Evolutionary conservation across 495 filamentous ascomycete species (phyloP).

Genomic region (Podospora pseudoanserina): DNA sequence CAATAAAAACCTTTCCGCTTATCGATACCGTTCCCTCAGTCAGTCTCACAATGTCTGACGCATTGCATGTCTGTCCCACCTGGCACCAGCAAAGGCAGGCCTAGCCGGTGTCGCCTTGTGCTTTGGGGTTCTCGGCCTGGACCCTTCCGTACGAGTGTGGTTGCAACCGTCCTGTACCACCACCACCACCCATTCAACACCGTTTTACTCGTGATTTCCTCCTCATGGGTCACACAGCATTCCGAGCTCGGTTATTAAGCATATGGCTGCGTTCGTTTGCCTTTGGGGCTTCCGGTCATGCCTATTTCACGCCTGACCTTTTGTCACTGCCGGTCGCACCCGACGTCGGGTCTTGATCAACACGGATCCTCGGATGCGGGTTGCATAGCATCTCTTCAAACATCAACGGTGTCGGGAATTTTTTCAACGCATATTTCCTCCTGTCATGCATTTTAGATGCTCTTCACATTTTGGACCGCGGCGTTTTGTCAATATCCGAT

Average conservation of each 20-base stretch:
- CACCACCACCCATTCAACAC: background rate
- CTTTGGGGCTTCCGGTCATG: background rate
- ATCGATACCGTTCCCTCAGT: background rate
- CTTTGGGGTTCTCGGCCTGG: background rate
- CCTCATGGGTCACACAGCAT: background rate
- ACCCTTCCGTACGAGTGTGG: background rate
- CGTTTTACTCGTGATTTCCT: background rate
- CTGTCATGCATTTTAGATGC: background rate
- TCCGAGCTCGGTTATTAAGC: background rate
- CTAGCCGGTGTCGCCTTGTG: background rate
- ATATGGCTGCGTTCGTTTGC: background rate
- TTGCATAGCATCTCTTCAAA: background rate
- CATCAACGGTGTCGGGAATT: background rate
- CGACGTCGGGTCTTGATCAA: background rate
- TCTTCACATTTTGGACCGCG: background rate
- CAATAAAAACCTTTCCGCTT: slow-evolving; percentile 10
- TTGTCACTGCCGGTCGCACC: background rate
- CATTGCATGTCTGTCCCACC: background rate
- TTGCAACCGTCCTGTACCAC: background rate
- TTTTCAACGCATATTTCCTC: background rate
- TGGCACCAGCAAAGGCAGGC: slow-evolving; percentile 1
- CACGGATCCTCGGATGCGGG: background rate
- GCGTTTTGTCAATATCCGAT: background rate
- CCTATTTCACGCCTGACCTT: background rate
- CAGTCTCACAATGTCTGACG: background rate